These are phyloP conservation scores for Neofusicoccum cordaticola DNA, from an alignment of 2,329 filamentous ascomycete genomes.

Conservation along the genomic window DNA sequence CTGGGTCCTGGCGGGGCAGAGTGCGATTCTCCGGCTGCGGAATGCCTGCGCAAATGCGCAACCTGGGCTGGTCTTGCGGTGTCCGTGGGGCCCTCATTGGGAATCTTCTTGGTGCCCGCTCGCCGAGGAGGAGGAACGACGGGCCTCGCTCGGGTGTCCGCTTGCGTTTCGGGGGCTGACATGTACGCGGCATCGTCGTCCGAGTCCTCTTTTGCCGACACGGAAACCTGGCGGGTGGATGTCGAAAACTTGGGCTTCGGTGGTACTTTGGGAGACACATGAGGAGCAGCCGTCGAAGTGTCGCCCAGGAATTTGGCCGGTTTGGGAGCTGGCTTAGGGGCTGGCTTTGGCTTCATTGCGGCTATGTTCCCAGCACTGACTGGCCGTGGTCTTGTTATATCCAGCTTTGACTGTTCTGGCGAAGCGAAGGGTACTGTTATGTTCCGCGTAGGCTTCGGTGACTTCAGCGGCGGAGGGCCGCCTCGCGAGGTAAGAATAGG, in stretches of 20 bases:
- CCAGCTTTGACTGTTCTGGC: background rate
- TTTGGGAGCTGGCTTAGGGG: slow-evolving; percentile 24
- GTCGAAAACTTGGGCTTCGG: background rate
- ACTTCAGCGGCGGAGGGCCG: slow-evolving; percentile 35
- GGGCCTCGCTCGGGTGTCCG: slow-evolving; percentile 31
- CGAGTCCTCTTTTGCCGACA: background rate
- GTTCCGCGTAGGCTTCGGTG: slow-evolving; percentile 41
- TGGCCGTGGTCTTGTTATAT: slow-evolving; percentile 13
- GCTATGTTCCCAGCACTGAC: slow-evolving; percentile 9
- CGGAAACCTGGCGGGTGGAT: background rate
- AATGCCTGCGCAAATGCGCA: slow-evolving; percentile 21
- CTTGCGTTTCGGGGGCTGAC: slow-evolving; percentile 35
- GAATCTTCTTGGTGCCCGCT: slow-evolving; percentile 27
- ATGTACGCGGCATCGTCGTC: slow-evolving; percentile 25
- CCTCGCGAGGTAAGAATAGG: slow-evolving; percentile 25
- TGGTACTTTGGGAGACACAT: background rate
- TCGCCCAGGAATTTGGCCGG: slow-evolving; percentile 25
- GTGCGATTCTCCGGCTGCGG: slow-evolving; percentile 25
- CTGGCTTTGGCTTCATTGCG: slow-evolving; percentile 28
- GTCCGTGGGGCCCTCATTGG: background rate
- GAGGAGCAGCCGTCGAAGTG: background rate
- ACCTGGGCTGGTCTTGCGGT: background rate
- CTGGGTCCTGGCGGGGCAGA: slow-evolving; percentile 25
- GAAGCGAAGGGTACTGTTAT: slow-evolving; percentile 2
- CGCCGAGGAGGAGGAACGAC: slow-evolving; percentile 36